Evolutionary conservation across 202 grass and related monocot genomes (phyloP).

Genomic region (Panicum hallii): DNA sequence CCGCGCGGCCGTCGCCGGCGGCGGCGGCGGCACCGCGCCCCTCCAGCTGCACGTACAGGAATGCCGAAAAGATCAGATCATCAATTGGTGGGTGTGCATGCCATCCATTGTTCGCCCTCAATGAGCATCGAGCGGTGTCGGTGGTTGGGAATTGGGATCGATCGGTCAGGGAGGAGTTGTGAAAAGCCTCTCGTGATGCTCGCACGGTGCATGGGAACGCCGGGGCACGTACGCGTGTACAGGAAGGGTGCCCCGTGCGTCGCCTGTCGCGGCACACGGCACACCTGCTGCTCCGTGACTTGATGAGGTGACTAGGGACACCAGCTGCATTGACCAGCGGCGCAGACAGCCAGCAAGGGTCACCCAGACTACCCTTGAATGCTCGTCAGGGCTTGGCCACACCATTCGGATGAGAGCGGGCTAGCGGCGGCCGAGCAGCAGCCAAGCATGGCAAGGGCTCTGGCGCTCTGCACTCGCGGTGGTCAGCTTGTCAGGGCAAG

Average conservation of each 20-base stretch:
- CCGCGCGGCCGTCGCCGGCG: too few species aligned
- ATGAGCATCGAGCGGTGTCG: not conserved
- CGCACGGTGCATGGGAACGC: not conserved
- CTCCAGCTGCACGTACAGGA: slow-evolving; percentile 27
- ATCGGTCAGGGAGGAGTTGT: not conserved
- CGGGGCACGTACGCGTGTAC: not conserved
- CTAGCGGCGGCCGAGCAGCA: not conserved
- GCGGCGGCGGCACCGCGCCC: not conserved
- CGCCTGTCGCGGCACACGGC: not conserved
- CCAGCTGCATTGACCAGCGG: not conserved
- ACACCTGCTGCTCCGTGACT: not conserved
- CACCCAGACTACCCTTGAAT: not conserved
- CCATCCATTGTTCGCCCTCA: not conserved
- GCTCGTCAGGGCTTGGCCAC: not conserved
- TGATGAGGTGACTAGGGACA: not conserved
- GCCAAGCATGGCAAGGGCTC: not conserved
- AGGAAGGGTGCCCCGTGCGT: not conserved
- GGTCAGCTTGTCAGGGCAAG: not conserved
- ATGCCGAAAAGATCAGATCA: not conserved
- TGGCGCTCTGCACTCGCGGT: not conserved
- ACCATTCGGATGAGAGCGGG: not conserved
- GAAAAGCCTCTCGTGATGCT: not conserved
- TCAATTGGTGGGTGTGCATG: not conserved
- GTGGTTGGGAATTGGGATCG: not conserved
- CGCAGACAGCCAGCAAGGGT: not conserved